Evolutionary conservation across 2,329 filamentous ascomycete genomes (phyloP).

Genomic region (Xylariaceae sp.): DNA sequence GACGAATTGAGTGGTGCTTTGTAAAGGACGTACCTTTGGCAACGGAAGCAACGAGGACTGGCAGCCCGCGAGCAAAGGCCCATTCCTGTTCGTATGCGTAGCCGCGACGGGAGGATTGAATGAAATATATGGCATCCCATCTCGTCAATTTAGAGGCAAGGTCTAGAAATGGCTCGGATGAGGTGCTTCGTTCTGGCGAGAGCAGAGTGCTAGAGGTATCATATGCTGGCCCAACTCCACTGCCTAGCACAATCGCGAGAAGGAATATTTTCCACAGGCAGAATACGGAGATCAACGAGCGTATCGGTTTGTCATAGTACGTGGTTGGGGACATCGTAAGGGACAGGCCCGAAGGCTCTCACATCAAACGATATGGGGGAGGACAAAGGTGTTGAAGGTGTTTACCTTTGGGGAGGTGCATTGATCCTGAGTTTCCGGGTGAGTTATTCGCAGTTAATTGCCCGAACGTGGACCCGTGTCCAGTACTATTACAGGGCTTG

Average conservation of each 20-base stretch:
- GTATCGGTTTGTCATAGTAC: constrained; percentile 14
- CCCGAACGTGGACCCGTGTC: too few relatives aligned
- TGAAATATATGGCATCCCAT: constrained; percentile 82
- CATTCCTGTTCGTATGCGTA: constrained; percentile 80
- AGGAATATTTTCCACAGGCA: constrained; percentile 65
- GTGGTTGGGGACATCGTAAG: constrained; percentile 21
- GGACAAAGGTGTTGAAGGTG: too few relatives aligned
- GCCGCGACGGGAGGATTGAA: constrained; percentile 59
- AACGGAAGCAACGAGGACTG: constrained; percentile 40
- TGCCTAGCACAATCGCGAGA: constrained; percentile 56
- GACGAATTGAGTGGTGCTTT: too few relatives aligned
- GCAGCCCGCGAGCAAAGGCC: constrained; percentile 65
- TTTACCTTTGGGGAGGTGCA: too few relatives aligned
- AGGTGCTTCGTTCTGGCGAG: constrained; percentile 39
- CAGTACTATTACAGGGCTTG: too few relatives aligned
- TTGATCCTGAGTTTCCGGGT: too few relatives aligned
- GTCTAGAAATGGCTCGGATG: constrained; percentile 30
- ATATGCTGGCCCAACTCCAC: constrained; percentile 60
- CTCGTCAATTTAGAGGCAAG: constrained; percentile 61
- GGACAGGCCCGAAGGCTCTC: neutral
- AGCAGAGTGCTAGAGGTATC: constrained; percentile 71
- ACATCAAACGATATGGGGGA: too few relatives aligned
- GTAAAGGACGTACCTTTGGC: constrained; percentile 29
- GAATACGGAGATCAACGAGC: constrained; percentile 45
- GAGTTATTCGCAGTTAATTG: too few relatives aligned